A percentile compares a stretch with the other conserved stretches of the same genome.
phyloP scores from a whole-genome alignment of 108 stramenopile species.

The Stephanodiscus triporus region DNA sequence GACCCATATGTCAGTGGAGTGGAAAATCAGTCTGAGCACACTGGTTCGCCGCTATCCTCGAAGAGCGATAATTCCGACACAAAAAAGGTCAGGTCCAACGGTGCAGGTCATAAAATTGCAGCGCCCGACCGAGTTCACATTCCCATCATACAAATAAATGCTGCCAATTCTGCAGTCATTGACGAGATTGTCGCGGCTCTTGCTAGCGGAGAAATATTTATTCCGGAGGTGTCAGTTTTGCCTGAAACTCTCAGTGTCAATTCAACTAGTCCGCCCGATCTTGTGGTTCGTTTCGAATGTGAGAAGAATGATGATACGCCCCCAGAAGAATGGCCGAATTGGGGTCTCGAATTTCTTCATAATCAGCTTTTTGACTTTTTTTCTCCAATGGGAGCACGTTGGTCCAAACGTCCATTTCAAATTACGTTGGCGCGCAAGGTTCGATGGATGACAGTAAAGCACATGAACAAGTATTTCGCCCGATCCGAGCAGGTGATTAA shows the following conservation, averaged over 20 bases:
- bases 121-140: constrained; percentile 86
- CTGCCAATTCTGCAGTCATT: constrained; percentile 55
- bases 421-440: constrained; percentile 85
- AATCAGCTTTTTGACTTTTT: constrained; percentile 91
- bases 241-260: constrained; percentile 84
- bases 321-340: constrained; percentile 91
- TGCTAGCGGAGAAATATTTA: constrained; percentile 86
- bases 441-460: constrained; percentile 89
- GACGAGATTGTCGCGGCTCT: constrained; percentile 74
- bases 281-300: constrained; percentile 84
- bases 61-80: constrained; percentile 23
- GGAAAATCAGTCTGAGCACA: constrained; percentile 4
- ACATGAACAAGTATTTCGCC: constrained; percentile 92
- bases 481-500: constrained; percentile 83
- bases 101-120: constrained; percentile 60
- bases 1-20: constrained; percentile 13
- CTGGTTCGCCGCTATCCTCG: constrained; percentile 13
- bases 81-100: neutral
- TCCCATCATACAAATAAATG: constrained; percentile 87
- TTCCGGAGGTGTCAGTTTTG: constrained; percentile 84
- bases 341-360: constrained; percentile 91
- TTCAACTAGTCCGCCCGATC: constrained; percentile 76
- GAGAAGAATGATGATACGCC: constrained; percentile 87
- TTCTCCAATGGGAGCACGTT: constrained; percentile 62
- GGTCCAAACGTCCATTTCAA: constrained; percentile 85